These are phyloP conservation scores for Saccharomycopsis amapae DNA, from an alignment of 805 yeast genomes.

Conservation along the genomic window DNA sequence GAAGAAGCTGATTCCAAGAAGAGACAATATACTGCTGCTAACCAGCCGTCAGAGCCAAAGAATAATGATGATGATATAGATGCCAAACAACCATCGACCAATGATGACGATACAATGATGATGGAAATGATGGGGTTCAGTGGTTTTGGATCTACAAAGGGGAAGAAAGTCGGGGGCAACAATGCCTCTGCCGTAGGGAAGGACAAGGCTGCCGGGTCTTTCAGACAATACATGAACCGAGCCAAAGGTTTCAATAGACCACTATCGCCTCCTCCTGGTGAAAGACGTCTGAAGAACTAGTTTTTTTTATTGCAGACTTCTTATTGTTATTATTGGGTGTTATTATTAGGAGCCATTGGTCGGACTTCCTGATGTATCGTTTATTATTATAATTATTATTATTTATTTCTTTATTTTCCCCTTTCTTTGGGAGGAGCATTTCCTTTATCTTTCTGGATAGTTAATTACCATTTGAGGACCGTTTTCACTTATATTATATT, in stretches of 20 bases:
- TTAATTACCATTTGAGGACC: no score
- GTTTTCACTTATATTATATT: no score
- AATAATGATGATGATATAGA: background rate
- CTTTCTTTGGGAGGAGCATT: no score
- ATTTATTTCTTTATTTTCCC: no score
- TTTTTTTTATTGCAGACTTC: no score
- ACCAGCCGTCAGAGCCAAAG: background rate
- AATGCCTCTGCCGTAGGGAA: slow-evolving; percentile 37
- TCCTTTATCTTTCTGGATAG: no score
- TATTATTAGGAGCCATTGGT: no score
- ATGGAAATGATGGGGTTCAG: slow-evolving; percentile 51
- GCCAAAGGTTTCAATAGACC: slow-evolving; percentile 50
- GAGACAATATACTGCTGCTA: background rate
- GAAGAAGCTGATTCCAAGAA: background rate
- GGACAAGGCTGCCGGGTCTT: slow-evolving; percentile 33
- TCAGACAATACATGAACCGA: slow-evolving; percentile 56
- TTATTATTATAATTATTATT: no score
- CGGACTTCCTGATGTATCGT: no score
- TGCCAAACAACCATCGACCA: background rate
- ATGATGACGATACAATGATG: slow-evolving; percentile 24
- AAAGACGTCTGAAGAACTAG: no score
- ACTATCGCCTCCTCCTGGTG: slow-evolving; percentile 35
- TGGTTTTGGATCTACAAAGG: slow-evolving; percentile 48
- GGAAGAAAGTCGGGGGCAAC: slow-evolving; percentile 46
- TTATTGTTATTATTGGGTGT: no score